phyloP scores from a whole-genome alignment of 2,329 filamentous ascomycete species.

The Cladosporium halotolerans region DNA sequence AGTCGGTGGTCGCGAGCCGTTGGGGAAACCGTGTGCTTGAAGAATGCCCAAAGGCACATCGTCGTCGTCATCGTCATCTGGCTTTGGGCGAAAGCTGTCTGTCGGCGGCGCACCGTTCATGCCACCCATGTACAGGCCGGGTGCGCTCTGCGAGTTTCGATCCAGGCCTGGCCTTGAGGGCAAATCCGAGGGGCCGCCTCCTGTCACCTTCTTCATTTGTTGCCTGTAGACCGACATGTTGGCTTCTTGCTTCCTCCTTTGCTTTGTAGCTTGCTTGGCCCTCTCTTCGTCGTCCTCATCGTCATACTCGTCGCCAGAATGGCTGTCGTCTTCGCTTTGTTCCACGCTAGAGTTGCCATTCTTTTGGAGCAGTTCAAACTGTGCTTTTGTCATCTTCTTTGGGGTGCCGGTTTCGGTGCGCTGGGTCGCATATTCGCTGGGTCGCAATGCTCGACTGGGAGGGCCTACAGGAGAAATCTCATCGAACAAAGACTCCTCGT shows the following conservation, averaged over 20 bases:
- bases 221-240: conserved; percentile 85
- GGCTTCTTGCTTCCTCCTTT: conserved; percentile 81
- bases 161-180: conserved; percentile 51
- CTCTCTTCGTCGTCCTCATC: conserved; percentile 75
- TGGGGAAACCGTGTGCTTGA: conserved; percentile 82
- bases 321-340: conserved; percentile 36
- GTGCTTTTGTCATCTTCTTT: conserved; percentile 83
- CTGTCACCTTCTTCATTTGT: conserved; percentile 95
- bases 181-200: conserved; percentile 53
- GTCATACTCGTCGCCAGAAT: conserved; percentile 55
- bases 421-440: conserved; percentile 14
- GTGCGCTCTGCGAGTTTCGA: conserved; percentile 38
- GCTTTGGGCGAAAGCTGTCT: conserved; percentile 20
- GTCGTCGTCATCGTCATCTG: conserved; percentile 68
- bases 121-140: conserved; percentile 26
- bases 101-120: conserved; percentile 24
- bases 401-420: conserved; percentile 19
- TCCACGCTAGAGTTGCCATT: conserved; percentile 45
- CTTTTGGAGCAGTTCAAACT: conserved; percentile 75
- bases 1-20: conserved; percentile 67
- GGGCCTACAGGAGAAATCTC: conserved; percentile 27
- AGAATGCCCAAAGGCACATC: conserved; percentile 82
- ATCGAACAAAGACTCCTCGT: conserved; percentile 25
- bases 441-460: conserved; percentile 26
- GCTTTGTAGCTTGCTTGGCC: conserved; percentile 63